Conservation (phyloP, 345 rosid species). For the Capsella bursapastoris region DNA sequence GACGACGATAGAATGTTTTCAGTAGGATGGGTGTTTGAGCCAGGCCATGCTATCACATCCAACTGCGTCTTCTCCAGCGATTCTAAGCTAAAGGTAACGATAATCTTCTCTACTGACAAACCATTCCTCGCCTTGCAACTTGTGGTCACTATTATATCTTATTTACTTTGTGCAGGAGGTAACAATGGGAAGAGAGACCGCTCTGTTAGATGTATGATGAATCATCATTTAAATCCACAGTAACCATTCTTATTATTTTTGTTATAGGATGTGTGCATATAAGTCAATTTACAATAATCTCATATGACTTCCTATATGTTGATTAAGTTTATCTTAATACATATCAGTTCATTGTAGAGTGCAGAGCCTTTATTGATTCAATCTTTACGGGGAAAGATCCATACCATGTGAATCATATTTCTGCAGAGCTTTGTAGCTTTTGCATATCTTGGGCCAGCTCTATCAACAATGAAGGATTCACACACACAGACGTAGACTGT, state of each 20-base stretch:
- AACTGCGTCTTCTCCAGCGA: constrained; percentile 65
- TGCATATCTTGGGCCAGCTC: constrained; percentile 36
- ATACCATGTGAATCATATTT: constrained; percentile 20
- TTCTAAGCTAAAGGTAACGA: constrained; percentile 57
- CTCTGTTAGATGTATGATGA: constrained; percentile 24
- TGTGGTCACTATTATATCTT: constrained; percentile 22
- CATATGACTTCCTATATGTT: constrained; percentile 29
- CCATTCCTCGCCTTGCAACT: constrained; percentile 16
- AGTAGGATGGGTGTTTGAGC: constrained; percentile 76
- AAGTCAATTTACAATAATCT: constrained; percentile 39
- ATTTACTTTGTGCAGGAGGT: constrained; percentile 37
- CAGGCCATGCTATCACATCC: constrained; percentile 61
- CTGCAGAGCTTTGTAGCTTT: constrained; percentile 25
- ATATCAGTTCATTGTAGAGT: constrained; percentile 29
- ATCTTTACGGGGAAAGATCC: constrained; percentile 26
- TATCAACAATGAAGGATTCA: constrained; percentile 22
- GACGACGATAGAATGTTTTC: constrained; percentile 54
- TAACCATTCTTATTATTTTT: constrained; percentile 21
- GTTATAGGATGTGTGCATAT: constrained; percentile 30
- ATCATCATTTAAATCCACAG: constrained; percentile 7
- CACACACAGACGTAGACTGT: constrained; percentile 19
- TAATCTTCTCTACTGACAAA: not conserved
- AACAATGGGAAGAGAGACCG: constrained; percentile 42
- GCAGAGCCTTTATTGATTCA: constrained; percentile 28
- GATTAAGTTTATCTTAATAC: constrained; percentile 28